Percentiles rank a stretch among this genome's conserved stretches.
Evolutionary conservation across 176 grass and related monocot genomes (phyloP).

Genomic region (Zoysia pacifica): DNA sequence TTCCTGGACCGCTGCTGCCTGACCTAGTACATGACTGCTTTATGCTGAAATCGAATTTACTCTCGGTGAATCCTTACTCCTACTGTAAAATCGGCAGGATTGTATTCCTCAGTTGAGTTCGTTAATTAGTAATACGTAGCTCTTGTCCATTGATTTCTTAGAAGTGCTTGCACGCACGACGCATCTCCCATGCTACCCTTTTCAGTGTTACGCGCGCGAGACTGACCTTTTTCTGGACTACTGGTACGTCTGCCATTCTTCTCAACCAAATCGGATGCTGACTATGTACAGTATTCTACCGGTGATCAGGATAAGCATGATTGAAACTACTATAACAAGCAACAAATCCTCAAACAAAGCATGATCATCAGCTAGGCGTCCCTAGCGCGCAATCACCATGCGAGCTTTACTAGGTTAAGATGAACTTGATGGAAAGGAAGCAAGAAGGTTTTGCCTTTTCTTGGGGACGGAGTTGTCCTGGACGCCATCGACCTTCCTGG

Average conservation of each 20-base stretch:
- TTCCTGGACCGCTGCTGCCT: neutral
- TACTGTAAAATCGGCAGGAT: neutral
- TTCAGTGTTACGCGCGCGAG: no score
- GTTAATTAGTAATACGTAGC: neutral
- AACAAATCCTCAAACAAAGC: neutral
- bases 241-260: neutral
- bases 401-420: neutral
- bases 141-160: neutral
- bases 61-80: neutral
- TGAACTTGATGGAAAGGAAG: neutral
- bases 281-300: neutral
- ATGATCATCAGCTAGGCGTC: neutral
- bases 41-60: neutral
- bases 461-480: slow-evolving; percentile 57
- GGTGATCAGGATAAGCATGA: neutral
- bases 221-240: neutral
- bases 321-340: neutral
- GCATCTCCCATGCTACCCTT: neutral
- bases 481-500: slow-evolving; percentile 52
- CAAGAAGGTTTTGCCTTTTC: slow-evolving; percentile 56
- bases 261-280: slow-evolving; percentile 4
- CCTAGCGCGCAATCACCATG: neutral
- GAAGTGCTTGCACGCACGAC: neutral
- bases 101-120: neutral
- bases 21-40: neutral